Percentiles rank a stretch among this genome's conserved stretches.
Conservation (phyloP, 2,329 filamentous ascomycete genomes). For the Nothopassalora personata region DNA sequence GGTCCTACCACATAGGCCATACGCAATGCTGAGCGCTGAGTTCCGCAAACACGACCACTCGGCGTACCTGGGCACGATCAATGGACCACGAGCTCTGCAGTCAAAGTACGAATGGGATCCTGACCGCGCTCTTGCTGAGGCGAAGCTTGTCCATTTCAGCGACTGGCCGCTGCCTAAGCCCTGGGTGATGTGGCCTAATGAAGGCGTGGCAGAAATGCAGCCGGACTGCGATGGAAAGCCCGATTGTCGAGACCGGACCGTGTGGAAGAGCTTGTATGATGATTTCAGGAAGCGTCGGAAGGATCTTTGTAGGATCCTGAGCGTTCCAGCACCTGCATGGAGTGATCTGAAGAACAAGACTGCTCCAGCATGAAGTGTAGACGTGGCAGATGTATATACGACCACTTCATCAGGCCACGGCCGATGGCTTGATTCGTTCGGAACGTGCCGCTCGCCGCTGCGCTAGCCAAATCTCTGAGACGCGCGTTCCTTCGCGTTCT, state of each 20-base stretch:
- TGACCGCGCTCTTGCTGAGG: constrained; percentile 51
- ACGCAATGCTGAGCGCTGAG: constrained; percentile 58
- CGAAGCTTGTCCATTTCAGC: constrained; percentile 64
- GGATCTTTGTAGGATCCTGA: constrained; percentile 35
- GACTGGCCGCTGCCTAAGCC: constrained; percentile 67
- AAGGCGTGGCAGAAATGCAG: constrained; percentile 40
- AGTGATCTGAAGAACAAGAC: constrained; percentile 20
- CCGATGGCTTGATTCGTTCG: too few species aligned
- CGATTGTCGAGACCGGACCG: constrained; percentile 33
- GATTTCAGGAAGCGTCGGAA: constrained; percentile 40
- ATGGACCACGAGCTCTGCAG: constrained; percentile 37
- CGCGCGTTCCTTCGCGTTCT: too few species aligned
- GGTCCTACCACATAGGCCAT: constrained; percentile 61
- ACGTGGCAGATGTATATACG: not conserved
- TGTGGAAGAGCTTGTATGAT: constrained; percentile 44
- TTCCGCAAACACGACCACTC: constrained; percentile 53
- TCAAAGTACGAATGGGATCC: constrained; percentile 54
- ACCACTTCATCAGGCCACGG: too few species aligned
- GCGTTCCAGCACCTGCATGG: constrained; percentile 28
- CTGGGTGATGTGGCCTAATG: constrained; percentile 48
- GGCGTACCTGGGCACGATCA: constrained; percentile 47
- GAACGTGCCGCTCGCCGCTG: too few species aligned
- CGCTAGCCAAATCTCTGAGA: too few species aligned
- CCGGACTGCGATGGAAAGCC: constrained; percentile 37
- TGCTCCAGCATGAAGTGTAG: not conserved